Conservation (phyloP, 1,284 basidiomycete species). For the Ustilago cynodontis region DNA sequence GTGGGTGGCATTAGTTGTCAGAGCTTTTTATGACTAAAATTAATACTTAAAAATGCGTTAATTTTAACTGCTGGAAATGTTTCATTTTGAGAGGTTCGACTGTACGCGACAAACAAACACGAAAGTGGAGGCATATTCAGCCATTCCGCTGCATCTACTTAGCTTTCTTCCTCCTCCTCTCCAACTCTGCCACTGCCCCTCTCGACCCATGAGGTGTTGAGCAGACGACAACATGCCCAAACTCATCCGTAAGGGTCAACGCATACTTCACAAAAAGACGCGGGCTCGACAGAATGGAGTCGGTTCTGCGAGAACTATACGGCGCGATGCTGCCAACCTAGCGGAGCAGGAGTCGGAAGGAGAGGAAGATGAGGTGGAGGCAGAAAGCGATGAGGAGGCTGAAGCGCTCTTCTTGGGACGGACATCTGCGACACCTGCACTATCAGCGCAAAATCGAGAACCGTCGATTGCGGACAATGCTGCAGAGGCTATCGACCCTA, state of each 20-base stretch:
- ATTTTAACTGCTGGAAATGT: no score
- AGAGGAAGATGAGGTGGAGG: constrained; percentile 1
- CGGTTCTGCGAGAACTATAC: background rate
- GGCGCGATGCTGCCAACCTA: background rate
- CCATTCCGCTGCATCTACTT: constrained; percentile 18
- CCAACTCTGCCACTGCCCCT: background rate
- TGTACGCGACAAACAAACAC: constrained; percentile 5
- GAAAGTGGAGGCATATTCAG: constrained; percentile 26
- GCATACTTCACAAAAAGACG: constrained; percentile 37
- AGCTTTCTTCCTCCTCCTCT: background rate
- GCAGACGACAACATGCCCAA: constrained; percentile 35
- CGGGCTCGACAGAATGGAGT: constrained; percentile 28
- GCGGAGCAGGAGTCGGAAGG: constrained; percentile 3
- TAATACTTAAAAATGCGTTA: no score
- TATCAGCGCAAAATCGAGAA: background rate
- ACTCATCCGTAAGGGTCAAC: constrained; percentile 49
- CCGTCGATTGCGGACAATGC: background rate
- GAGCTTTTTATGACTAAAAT: no score
- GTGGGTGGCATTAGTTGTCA: no score
- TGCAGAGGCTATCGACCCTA: constrained; percentile 22
- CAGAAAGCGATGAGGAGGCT: background rate
- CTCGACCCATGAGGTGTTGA: background rate
- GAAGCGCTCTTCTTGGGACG: constrained; percentile 33
- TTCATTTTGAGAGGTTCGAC: no score
- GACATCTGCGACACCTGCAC: constrained; percentile 26